Conservation (phyloP, 805 yeast species). For the Helenozyma baotianmanensis region DNA sequence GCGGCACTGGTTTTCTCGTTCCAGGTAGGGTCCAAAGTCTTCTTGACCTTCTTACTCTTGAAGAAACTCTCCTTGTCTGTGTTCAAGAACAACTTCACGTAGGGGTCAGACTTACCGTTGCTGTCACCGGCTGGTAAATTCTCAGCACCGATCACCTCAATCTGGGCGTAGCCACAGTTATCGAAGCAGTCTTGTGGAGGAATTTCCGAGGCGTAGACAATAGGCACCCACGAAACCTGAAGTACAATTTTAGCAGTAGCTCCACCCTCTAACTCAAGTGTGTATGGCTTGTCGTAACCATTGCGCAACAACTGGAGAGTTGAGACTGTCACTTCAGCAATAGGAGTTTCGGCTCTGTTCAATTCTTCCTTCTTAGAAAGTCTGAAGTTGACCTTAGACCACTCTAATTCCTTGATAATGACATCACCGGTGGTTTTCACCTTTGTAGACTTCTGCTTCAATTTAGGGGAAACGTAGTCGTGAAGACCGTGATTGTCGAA, state of each 20-base stretch:
- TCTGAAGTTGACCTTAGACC: constrained; percentile 63
- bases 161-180: constrained; percentile 65
- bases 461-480: constrained; percentile 51
- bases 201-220: constrained; percentile 47
- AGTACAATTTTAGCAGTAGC: constrained; percentile 50
- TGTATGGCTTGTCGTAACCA: constrained; percentile 59
- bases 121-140: constrained; percentile 81
- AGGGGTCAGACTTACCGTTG: constrained; percentile 93
- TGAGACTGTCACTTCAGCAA: constrained; percentile 63
- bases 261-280: constrained; percentile 51
- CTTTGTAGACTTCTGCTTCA: constrained; percentile 38
- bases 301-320: constrained; percentile 61
- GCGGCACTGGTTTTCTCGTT: constrained; percentile 61
- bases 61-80: constrained; percentile 52
- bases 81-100: constrained; percentile 63
- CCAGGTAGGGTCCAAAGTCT: constrained; percentile 88
- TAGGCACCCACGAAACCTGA: constrained; percentile 77
- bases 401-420: constrained; percentile 71
- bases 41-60: constrained; percentile 79
- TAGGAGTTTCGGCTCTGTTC: constrained; percentile 51
- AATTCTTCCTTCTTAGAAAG: constrained; percentile 50
- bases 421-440: constrained; percentile 60
- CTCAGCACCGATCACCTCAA: constrained; percentile 60
- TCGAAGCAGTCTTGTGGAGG: constrained; percentile 73
- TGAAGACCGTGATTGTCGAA: constrained; percentile 73